Evolutionary conservation across 1,284 basidiomycete genomes (phyloP), one percentile per base, ranked within the genome.

Genomic region (Pyrrhoderma lamaoense): DNA sequence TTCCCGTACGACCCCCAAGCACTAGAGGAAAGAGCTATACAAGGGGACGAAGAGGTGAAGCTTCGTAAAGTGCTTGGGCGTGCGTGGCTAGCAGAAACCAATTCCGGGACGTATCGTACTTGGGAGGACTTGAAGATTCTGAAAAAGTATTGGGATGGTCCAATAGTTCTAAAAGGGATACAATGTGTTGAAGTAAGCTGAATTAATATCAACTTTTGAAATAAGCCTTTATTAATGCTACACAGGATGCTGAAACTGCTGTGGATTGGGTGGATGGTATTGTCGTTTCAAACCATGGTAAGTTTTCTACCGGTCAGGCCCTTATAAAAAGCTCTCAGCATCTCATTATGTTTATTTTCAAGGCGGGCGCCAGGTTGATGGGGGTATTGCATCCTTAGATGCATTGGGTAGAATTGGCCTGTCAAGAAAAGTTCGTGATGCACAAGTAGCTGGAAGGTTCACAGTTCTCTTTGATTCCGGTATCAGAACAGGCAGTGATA

Each of bases 281-380:
- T 55, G 66, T 91, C 23, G 83, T 92, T 8, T 86, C 82, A 4
- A 92, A 92, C 61, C 89, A 93, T 60, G 89, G 84, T 80, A 47
- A 40, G 67, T 19, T 21, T 5, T 42, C 3, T 53, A n/a, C n/a
- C n/a, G n/a, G n/a, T n/a, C n/a, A n/a, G n/a, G n/a, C n/a, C n/a
- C n/a, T n/a, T n/a, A n/a, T n/a, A n/a, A n/a, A n/a, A n/a, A n/a
- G n/a, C n/a, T n/a, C 11, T 31, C 27, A 5, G 27, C 27, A 31
- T 5, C 27, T 7, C 14, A 8, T n/a, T 40, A 7, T 7, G 16
- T 5, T 5, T 40, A n/a, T 7, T n/a, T 7, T 39, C 2, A 46
- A 83, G 83, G 87, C 23, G 89, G 87, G 1, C 74, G 88, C 27
- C 89, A 92, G 64, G 74, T 93, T 3, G 89, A 93, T 61, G 88